A percentile compares a stretch with the other conserved stretches of the same genome.
These are phyloP conservation scores for Nemania bipapillata DNA, from an alignment of 2,329 filamentous ascomycete species.

Conservation along the genomic window DNA sequence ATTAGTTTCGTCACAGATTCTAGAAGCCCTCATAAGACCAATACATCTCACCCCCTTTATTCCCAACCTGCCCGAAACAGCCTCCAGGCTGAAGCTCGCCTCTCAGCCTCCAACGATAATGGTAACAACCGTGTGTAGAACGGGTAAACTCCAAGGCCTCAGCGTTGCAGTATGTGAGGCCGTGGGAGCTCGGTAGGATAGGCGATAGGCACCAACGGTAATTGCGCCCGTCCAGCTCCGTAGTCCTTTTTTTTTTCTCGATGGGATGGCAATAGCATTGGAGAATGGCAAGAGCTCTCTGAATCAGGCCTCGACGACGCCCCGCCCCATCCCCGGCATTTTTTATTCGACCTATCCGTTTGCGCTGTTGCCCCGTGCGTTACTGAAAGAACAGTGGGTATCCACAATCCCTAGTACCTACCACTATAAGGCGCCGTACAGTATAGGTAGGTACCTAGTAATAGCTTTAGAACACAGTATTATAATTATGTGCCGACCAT, in stretches of 20 bases:
- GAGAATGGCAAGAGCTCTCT: slow-evolving; percentile 2
- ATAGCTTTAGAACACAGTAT: neutral
- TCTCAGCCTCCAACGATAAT: slow-evolving; percentile 24
- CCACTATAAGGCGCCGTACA: no score
- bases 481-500: no score
- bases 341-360: slow-evolving; percentile 27
- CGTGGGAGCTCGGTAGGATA: slow-evolving; percentile 6
- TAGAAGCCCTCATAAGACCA: slow-evolving; percentile 20
- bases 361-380: neutral
- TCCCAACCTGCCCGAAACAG: slow-evolving; percentile 15
- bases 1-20: slow-evolving; percentile 13
- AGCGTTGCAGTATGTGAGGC: slow-evolving; percentile 18
- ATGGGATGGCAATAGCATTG: slow-evolving; percentile 4
- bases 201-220: slow-evolving; percentile 13
- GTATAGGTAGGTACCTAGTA: no score
- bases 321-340: slow-evolving; percentile 22
- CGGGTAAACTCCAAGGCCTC: slow-evolving; percentile 18
- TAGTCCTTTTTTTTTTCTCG: neutral
- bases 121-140: slow-evolving; percentile 15
- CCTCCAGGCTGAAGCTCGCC: slow-evolving; percentile 8
- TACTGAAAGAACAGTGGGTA: slow-evolving; percentile 2
- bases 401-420: neutral
- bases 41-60: slow-evolving; percentile 3
- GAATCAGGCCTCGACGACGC: slow-evolving; percentile 19
- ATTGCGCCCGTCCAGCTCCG: slow-evolving; percentile 22